A percentile compares a stretch with the other conserved stretches of the same genome.
These are phyloP conservation scores for Exophiala xenobiotica DNA, from an alignment of 2,329 filamentous ascomycete genomes.

Conservation along the genomic window DNA sequence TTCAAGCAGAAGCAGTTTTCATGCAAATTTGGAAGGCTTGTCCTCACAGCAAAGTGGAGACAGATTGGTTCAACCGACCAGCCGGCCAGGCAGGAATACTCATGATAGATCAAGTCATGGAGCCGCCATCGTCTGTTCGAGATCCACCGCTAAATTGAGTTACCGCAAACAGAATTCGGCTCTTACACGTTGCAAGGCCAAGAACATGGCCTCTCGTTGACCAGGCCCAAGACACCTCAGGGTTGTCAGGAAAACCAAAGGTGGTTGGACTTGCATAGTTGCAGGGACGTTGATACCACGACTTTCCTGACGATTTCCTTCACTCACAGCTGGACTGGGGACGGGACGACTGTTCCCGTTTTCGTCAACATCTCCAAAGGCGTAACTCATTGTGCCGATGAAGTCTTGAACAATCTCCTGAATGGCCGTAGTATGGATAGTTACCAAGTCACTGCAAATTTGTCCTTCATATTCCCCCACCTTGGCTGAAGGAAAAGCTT, in stretches of 20 bases:
- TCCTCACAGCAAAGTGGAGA: no score
- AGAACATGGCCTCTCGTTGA: slow-evolving; percentile 19
- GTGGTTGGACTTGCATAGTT: slow-evolving; percentile 15
- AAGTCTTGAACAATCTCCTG: slow-evolving; percentile 20
- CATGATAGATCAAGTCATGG: no score
- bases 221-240: slow-evolving; percentile 17
- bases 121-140: neutral
- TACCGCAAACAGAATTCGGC: slow-evolving; percentile 13
- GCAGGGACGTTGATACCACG: slow-evolving; percentile 17
- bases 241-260: slow-evolving; percentile 14
- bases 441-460: slow-evolving; percentile 2
- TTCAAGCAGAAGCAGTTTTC: no score
- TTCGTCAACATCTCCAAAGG: slow-evolving; percentile 20
- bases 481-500: neutral
- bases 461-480: no score
- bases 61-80: no score
- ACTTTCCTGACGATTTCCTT: slow-evolving; percentile 8
- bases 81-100: no score
- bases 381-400: slow-evolving; percentile 16
- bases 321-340: slow-evolving; percentile 11
- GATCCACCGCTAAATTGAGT: neutral
- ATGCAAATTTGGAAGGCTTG: no score
- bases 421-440: slow-evolving; percentile 5
- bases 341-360: slow-evolving; percentile 4
- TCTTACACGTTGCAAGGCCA: slow-evolving; percentile 19